A percentile compares a stretch with the other conserved stretches of the same genome.
phyloP scores from a whole-genome alignment of 805 yeast genomes.

The Yamadazyma philogaea region DNA sequence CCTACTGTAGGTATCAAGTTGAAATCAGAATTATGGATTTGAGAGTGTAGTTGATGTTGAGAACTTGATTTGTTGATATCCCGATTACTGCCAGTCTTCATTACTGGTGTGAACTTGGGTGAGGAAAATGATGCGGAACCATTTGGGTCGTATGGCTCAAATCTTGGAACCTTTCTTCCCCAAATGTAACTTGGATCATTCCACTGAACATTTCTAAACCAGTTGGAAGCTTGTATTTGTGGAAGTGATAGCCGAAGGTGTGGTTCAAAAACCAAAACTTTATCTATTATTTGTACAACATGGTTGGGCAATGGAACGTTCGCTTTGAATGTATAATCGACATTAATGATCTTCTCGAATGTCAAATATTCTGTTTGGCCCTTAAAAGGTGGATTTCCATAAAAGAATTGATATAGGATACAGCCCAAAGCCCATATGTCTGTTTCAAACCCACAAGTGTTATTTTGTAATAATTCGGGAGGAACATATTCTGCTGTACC shows the following conservation, averaged over 20 bases:
- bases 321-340: conserved; percentile 56
- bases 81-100: conserved; percentile 37
- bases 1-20: conserved; percentile 30
- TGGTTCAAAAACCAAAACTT: conserved; percentile 32
- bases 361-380: conserved; percentile 83
- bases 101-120: conserved; percentile 19
- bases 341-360: conserved; percentile 79
- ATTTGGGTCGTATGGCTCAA: conserved; percentile 23
- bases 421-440: conserved; percentile 97
- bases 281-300: conserved; percentile 31
- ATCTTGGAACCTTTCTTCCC: conserved; percentile 32
- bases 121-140: conserved; percentile 4
- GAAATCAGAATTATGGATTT: conserved; percentile 28
- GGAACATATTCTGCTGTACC: conserved; percentile 89
- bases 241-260: conserved; percentile 28
- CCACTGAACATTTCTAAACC: conserved; percentile 43
- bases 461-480: conserved; percentile 79
- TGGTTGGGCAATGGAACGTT: conserved; percentile 26
- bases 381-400: conserved; percentile 86
- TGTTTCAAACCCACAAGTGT: conserved; percentile 76
- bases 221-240: conserved; percentile 30
- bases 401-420: conserved; percentile 75
- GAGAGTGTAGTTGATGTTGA: conserved; percentile 38
- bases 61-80: conserved; percentile 36
- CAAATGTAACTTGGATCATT: conserved; percentile 38